These are phyloP conservation scores for Phytophthora pisi DNA, from an alignment of 352 stramenopile species.

Conservation along the genomic window DNA sequence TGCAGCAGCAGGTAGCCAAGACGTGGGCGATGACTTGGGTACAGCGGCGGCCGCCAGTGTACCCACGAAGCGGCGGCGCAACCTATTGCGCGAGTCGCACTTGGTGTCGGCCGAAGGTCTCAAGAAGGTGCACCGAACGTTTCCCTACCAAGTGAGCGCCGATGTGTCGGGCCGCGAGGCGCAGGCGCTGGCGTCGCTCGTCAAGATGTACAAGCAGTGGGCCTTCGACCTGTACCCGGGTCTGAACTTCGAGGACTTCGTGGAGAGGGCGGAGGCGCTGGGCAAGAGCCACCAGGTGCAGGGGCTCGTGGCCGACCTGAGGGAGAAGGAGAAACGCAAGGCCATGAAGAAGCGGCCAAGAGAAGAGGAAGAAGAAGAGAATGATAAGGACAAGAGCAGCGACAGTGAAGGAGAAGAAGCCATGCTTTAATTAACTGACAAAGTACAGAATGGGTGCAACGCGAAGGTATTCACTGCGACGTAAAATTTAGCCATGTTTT, in stretches of 20 bases:
- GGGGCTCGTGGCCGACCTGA: conserved; percentile 61
- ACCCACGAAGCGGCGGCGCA: conserved; percentile 50
- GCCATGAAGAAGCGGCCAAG: conserved; percentile 22
- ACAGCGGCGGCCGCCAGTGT: background rate
- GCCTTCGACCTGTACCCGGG: conserved; percentile 83
- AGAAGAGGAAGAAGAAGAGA: conserved; percentile 21
- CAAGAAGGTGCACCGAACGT: conserved; percentile 72
- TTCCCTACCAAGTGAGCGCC: conserved; percentile 68
- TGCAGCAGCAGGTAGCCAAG: conserved; percentile 9
- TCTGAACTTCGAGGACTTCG: conserved; percentile 85
- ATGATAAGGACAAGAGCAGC: conserved; percentile 1
- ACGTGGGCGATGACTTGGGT: conserved; percentile 9
- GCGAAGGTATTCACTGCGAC: no score
- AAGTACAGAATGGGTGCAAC: no score
- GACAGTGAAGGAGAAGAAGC: conserved; percentile 42
- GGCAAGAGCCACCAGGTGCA: conserved; percentile 70
- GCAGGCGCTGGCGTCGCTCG: conserved; percentile 63
- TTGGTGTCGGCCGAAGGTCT: conserved; percentile 69
- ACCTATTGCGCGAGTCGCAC: conserved; percentile 68
- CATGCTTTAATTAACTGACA: conserved; percentile 36
- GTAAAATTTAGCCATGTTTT: no score
- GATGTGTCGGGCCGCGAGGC: conserved; percentile 65
- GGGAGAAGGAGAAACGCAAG: conserved; percentile 61
- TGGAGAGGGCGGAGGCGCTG: conserved; percentile 64
- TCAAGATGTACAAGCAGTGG: conserved; percentile 89